Evolutionary conservation across 441 rosid genomes (phyloP).

Genomic region (Syzygium malaccense): DNA sequence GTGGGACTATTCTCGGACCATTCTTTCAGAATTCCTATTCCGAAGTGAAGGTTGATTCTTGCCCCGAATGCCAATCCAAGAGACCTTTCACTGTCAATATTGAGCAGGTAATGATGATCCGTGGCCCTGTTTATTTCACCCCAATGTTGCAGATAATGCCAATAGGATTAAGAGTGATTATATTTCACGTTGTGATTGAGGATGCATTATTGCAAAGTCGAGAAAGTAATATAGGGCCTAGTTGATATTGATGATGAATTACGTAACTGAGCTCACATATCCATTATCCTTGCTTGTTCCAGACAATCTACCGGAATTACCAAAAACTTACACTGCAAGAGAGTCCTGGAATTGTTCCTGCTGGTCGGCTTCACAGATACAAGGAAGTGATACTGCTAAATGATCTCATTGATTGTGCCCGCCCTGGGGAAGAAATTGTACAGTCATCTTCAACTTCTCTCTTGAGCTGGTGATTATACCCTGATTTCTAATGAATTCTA

Average conservation of each 20-base stretch:
- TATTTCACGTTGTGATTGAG: neutral
- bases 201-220: neutral
- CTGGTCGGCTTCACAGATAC: constrained; percentile 98
- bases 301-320: constrained; percentile 95
- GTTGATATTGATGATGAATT: neutral
- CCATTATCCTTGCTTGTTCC: constrained; percentile 15
- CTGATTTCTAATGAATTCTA: neutral
- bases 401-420: constrained; percentile 96
- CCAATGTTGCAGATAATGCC: neutral
- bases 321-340: constrained; percentile 98
- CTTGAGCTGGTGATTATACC: neutral
- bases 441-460: constrained; percentile 8
- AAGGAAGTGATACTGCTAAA: constrained; percentile 92
- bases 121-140: neutral
- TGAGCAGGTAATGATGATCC: constrained; percentile 60
- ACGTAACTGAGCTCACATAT: neutral
- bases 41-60: constrained; percentile 97
- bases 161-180: neutral
- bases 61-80: constrained; percentile 97
- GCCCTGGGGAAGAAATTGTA: constrained; percentile 98
- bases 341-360: constrained; percentile 99
- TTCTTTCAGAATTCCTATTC: constrained; percentile 97
- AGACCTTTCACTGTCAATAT: constrained; percentile 94
- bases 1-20: constrained; percentile 89
- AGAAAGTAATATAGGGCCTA: neutral